These are phyloP conservation scores for Candida alai DNA, from an alignment of 805 yeast species.

Conservation along the genomic window DNA sequence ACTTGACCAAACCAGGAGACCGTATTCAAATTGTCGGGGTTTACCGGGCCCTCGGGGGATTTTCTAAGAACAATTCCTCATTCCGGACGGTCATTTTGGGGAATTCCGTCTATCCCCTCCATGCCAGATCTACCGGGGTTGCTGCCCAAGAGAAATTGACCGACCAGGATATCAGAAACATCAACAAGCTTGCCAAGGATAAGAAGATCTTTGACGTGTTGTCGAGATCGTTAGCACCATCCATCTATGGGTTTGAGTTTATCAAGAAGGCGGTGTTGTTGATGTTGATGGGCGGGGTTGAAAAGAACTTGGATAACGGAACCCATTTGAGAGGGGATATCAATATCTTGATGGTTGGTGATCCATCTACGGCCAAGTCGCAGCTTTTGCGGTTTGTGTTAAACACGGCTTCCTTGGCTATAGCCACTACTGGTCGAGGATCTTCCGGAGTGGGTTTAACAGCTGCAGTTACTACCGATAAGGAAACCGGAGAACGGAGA, in stretches of 20 bases:
- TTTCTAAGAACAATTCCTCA: slow-evolving; percentile 52
- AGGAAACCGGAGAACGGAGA: slow-evolving; percentile 94
- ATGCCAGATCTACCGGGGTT: slow-evolving; percentile 83
- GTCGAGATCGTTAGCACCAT: slow-evolving; percentile 88
- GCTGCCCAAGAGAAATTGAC: slow-evolving; percentile 66
- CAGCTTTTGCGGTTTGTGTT: slow-evolving; percentile 91
- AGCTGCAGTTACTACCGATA: slow-evolving; percentile 95
- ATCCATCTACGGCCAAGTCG: slow-evolving; percentile 97
- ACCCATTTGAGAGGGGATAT: slow-evolving; percentile 98
- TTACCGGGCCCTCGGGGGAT: slow-evolving; percentile 85
- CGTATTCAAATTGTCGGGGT: slow-evolving; percentile 93
- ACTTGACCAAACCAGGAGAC: slow-evolving; percentile 91
- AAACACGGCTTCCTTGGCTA: slow-evolving; percentile 92
- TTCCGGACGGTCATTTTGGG: slow-evolving; percentile 84
- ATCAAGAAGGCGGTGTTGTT: slow-evolving; percentile 88
- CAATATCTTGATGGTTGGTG: slow-evolving; percentile 95
- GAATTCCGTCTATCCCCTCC: slow-evolving; percentile 83
- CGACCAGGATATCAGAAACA: slow-evolving; percentile 80
- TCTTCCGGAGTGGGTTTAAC: slow-evolving; percentile 99
- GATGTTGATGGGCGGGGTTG: slow-evolving; percentile 91
- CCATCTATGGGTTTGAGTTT: slow-evolving; percentile 88
- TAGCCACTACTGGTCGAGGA: slow-evolving; percentile 98
- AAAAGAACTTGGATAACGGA: slow-evolving; percentile 90
- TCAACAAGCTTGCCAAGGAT: slow-evolving; percentile 71
- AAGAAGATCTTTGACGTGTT: slow-evolving; percentile 71